Base-by-base conservation (phyloP, 495 filamentous ascomycete species). In the Zalerion maritima region DNA sequence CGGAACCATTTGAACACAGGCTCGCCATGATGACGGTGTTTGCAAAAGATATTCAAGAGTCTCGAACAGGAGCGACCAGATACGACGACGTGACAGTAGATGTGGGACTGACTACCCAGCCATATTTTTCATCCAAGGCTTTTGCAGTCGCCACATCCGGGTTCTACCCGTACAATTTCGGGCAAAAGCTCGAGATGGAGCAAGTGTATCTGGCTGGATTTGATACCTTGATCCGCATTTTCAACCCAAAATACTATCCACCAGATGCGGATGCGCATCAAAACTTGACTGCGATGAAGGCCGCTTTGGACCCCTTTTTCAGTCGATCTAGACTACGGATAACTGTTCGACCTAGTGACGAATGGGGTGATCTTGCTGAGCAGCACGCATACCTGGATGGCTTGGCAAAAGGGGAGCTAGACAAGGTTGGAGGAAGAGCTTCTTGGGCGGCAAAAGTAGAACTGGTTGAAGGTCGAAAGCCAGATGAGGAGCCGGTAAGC, bases 21-120 rank as follows among this genome's bases (percentile, higher is more conserved):
- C 55, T 97, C 6, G 67, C 63, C 6, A 83, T 94, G 77, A 92
- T 97, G 84, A 69, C 69, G 25, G 47, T 81, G 1, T 81, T 94
- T 34, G 83, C 81, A 0, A 45, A 60, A 22, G 78, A 84, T 26
- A 38, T 87, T 7, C 55, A 46, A n/a, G 13, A 19, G 1, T 12
- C 3, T 2, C 18, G 7, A 9, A 10, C 16, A 13, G 18, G 19
- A 16, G 3, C 14, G 27, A 15, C 46, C 26, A 38, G 28, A 24
- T 46, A 35, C 2, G 39, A 41, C 14, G 40, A 55, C 2, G 52
- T 61, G 0, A 42, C 37, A 1, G 55, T 94, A 11, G 87, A 96
- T 44, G 73, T 96, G 14, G 85, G 67, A 1, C 65, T 96, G 3
- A 85, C 81, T 0, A 85, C 72, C 17, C 62, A 71, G 22, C 83